Evolutionary conservation across 306 rosid genomes (phyloP).

Genomic region (Trifolium dubium): DNA sequence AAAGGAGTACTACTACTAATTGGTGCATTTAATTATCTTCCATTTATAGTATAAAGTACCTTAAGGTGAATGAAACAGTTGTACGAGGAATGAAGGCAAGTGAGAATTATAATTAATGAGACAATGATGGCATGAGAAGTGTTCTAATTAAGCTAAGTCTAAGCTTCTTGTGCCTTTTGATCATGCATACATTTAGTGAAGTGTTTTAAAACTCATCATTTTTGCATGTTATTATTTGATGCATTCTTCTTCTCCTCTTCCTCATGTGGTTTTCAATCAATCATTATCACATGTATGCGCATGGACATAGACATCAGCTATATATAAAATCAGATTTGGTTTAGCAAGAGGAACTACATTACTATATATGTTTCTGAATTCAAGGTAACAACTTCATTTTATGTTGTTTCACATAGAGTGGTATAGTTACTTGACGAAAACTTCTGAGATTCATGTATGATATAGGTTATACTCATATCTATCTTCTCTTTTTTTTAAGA

Average conservation of each 20-base stretch:
- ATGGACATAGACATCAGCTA: neutral
- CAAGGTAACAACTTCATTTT: slow-evolving; percentile 1
- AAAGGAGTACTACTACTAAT: neutral
- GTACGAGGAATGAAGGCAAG: slow-evolving; percentile 16
- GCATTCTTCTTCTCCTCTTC: neutral
- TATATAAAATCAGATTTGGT: no score
- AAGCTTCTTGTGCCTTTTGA: neutral
- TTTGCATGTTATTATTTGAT: slow-evolving; percentile 10
- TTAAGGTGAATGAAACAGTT: slow-evolving; percentile 12
- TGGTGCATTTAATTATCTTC: neutral
- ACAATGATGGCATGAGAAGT: neutral
- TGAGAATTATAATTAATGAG: neutral
- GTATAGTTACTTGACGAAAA: no score
- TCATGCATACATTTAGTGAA: neutral
- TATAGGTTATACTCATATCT: neutral
- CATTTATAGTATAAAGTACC: no score
- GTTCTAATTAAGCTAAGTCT: neutral
- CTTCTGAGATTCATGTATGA: neutral
- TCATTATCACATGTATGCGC: neutral
- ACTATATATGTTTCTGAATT: slow-evolving; percentile 11
- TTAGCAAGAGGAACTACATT: neutral
- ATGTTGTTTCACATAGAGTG: slow-evolving; percentile 24
- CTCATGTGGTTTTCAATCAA: neutral
- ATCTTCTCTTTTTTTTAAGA: no score
- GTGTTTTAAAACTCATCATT: slow-evolving; percentile 35